Evolutionary conservation across 2,329 filamentous ascomycete species (phyloP), one percentile per base, ranked within the genome.

Genomic region (Fusarium sp.): DNA sequence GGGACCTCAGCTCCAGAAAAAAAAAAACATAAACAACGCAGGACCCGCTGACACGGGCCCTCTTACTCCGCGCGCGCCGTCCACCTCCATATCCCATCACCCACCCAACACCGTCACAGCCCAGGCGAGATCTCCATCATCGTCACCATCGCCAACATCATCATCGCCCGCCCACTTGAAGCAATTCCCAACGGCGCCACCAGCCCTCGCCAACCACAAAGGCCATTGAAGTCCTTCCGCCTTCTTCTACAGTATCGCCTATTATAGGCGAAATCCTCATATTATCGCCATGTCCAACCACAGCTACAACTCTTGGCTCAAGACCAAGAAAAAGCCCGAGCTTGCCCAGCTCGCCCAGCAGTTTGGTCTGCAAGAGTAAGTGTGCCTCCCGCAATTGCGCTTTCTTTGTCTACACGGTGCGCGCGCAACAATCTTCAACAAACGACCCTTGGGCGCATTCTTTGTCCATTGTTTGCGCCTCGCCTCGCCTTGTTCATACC

Each of bases 251-350:
- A 38, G 33, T 36, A 49, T 58, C 58, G 38, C 58, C 56, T 34
- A 64, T 42, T 63, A 49, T 64, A 67, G 74, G 78, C 80, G 78
- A 80, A 69, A 70, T 27, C 29, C 53, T 38, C 42, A 44, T 20
- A 25, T 60, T 44, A 23, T 36, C 62, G 73, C 62, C 46, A 76
- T 74, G 67, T 71, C 74, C 69, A 86, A 78, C 74, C 67, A 68
- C 27, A 68, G 59, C 44, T 69, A 70, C 64, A 88, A 90, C 77
- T 87, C 89, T 73, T 97, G 91, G 88, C 85, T 97, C 78, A 87
- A 90, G 80, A 86, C 87, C 79, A 91, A 96, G 86, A 90, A 91
- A 83, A 97, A 97, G 85, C 85, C 85, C 74, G 92, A 95, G 70
- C 87, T 97, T 61, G 80, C 88, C 73, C 90, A 92, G 68, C 84